Conservation (phyloP, 1,139 yeast species). For the Ashbya aceris region DNA sequence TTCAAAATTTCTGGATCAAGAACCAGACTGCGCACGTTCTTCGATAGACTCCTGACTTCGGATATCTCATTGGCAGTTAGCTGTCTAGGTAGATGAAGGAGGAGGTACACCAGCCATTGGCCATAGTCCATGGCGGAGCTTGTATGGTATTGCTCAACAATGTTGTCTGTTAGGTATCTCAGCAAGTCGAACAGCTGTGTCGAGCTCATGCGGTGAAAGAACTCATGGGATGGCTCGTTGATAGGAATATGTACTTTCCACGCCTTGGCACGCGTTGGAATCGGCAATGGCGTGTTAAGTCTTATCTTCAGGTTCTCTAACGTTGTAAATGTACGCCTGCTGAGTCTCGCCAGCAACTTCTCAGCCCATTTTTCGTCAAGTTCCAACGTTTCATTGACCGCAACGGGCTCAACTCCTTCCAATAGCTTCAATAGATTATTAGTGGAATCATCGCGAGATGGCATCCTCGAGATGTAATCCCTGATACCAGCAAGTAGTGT, state of each 20-base stretch:
- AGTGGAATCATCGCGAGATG: constrained; percentile 7
- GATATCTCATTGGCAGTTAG: constrained; percentile 23
- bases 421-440: constrained; percentile 13
- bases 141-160: constrained; percentile 14
- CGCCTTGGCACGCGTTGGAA: constrained; percentile 7
- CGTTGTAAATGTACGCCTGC: constrained; percentile 1
- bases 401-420: constrained; percentile 8
- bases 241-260: constrained; percentile 10
- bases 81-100: constrained; percentile 19
- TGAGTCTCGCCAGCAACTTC: constrained; percentile 5
- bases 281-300: constrained; percentile 23
- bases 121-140: background rate
- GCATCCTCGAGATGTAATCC: constrained; percentile 9
- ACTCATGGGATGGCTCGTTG: constrained; percentile 8
- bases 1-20: constrained; percentile 2
- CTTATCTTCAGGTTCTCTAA: constrained; percentile 6
- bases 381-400: constrained; percentile 10
- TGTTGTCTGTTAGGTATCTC: constrained; percentile 24
- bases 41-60: constrained; percentile 21
- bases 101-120: constrained; percentile 24
- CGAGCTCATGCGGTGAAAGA: constrained; percentile 6
- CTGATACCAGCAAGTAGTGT: constrained; percentile 15
- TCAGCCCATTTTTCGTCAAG: constrained; percentile 23
- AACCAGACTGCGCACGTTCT: constrained; percentile 15
- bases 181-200: constrained; percentile 11